phyloP scores from a whole-genome alignment of 345 rosid species.

The Rhizophora mangle region DNA sequence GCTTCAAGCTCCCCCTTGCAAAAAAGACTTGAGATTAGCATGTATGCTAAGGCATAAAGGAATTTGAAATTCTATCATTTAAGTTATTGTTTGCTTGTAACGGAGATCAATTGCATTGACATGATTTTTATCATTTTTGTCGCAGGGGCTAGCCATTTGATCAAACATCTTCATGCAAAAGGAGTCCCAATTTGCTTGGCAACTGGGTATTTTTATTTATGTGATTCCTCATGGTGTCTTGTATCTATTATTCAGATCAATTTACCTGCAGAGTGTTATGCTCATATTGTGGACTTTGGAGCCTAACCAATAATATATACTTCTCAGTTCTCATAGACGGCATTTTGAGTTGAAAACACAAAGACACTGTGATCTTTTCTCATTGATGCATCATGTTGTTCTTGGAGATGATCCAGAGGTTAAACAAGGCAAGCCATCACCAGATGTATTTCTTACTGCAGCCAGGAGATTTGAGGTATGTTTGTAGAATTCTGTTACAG shows the following conservation, averaged over 20 bases:
- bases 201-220: conserved; percentile 53
- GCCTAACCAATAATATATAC: neutral
- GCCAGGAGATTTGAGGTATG: conserved; percentile 87
- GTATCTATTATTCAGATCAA: neutral
- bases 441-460: conserved; percentile 85
- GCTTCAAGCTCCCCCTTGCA: neutral
- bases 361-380: conserved; percentile 68
- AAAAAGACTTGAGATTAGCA: neutral
- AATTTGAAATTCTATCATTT: neutral
- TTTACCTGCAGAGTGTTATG: neutral
- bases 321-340: conserved; percentile 63
- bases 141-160: conserved; percentile 71
- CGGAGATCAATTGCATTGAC: neutral
- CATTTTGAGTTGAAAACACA: conserved; percentile 85
- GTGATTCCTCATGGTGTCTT: conserved; percentile 7
- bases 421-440: conserved; percentile 87
- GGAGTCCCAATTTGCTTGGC: conserved; percentile 77
- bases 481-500: neutral
- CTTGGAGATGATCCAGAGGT: conserved; percentile 95
- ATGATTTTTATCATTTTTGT: neutral
- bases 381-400: conserved; percentile 91
- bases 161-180: conserved; percentile 75
- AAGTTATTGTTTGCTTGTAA: neutral
- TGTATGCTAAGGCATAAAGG: neutral
- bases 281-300: no score